These are phyloP conservation scores for Starmerella floricola DNA, from an alignment of 805 yeast genomes.

Conservation along the genomic window DNA sequence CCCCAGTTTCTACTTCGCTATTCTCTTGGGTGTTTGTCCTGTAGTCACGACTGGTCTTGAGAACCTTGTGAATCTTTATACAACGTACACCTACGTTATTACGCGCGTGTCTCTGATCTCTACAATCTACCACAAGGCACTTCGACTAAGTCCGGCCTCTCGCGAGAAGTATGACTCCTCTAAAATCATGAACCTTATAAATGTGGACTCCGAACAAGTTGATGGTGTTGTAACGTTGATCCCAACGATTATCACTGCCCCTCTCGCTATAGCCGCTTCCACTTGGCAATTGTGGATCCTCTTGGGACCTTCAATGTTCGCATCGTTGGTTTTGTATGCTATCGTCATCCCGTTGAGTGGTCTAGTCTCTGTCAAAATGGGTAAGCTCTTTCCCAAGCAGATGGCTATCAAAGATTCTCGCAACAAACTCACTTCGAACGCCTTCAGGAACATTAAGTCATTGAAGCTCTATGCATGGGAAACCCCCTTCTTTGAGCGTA, in stretches of 20 bases:
- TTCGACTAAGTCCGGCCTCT: constrained; percentile 53
- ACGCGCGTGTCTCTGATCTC: constrained; percentile 39
- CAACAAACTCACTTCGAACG: constrained; percentile 74
- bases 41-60: constrained; percentile 13
- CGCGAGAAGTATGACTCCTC: constrained; percentile 63
- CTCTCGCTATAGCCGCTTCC: constrained; percentile 69
- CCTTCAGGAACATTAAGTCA: constrained; percentile 78
- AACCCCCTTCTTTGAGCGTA: constrained; percentile 59
- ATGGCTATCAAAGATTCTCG: constrained; percentile 85
- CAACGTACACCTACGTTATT: constrained; percentile 14
- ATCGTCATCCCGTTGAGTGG: constrained; percentile 70
- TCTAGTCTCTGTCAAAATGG: constrained; percentile 44
- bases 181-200: constrained; percentile 85
- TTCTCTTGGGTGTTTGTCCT: constrained; percentile 20
- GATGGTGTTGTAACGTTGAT: constrained; percentile 65
- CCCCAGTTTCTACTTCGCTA: constrained; percentile 18
- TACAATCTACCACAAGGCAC: constrained; percentile 56
- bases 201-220: constrained; percentile 80
- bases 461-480: constrained; percentile 96
- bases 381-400: constrained; percentile 57
- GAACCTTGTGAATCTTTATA: constrained; percentile 13
- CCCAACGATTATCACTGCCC: constrained; percentile 79
- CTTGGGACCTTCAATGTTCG: constrained; percentile 81
- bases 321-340: constrained; percentile 65
- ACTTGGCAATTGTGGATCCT: constrained; percentile 56